Evolutionary conservation across 208 protist genomes (phyloP).

Genomic region (Angomonas deanei): DNA sequence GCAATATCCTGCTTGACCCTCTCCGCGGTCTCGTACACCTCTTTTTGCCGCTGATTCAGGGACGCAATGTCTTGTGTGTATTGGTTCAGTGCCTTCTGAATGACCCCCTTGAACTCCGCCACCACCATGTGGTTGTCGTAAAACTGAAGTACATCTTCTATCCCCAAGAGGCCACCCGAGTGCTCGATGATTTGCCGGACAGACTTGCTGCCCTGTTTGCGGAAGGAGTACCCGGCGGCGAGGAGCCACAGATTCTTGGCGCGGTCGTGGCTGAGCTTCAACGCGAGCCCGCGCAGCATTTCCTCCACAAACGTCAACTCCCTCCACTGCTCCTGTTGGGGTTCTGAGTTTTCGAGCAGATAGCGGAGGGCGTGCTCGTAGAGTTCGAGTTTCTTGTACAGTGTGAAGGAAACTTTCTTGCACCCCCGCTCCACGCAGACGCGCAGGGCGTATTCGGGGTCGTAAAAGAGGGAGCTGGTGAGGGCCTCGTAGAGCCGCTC

Average conservation of each 20-base stretch:
- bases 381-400: conserved; percentile 90
- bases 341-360: conserved; percentile 30
- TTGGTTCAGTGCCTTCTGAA: conserved; percentile 86
- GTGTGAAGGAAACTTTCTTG: conserved; percentile 66
- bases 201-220: conserved; percentile 55
- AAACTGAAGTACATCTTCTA: conserved; percentile 94
- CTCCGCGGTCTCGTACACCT: conserved; percentile 82
- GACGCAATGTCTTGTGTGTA: conserved; percentile 84
- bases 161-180: conserved; percentile 76
- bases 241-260: conserved; percentile 91
- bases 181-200: conserved; percentile 64
- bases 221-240: conserved; percentile 86
- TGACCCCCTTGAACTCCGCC: conserved; percentile 93
- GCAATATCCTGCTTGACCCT: conserved; percentile 89
- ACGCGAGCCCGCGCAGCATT: conserved; percentile 60
- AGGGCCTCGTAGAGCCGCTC: conserved; percentile 78
- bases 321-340: conserved; percentile 17
- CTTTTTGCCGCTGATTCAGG: conserved; percentile 83
- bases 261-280: conserved; percentile 49
- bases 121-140: conserved; percentile 91
- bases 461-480: conserved; percentile 67
- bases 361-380: conserved; percentile 94
- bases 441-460: conserved; percentile 90
- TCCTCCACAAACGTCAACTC: conserved; percentile 67
- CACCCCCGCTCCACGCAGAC: conserved; percentile 77